phyloP scores from a whole-genome alignment of 2,329 filamentous ascomycete genomes.

The Fusarium dlaminii region DNA sequence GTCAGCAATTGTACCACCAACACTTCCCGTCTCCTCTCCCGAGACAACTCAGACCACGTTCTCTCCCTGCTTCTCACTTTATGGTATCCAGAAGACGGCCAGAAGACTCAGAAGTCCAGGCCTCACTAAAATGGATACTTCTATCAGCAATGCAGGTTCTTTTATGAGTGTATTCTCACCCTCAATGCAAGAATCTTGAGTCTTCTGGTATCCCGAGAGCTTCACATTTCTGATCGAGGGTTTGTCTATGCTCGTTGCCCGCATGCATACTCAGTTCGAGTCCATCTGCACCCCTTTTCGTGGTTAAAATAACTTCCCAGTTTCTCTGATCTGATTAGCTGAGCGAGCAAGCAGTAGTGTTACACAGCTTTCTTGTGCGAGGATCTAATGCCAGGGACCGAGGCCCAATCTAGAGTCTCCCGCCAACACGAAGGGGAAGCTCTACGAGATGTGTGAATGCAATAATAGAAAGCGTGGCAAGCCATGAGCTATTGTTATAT shows the following conservation, averaged over 20 bases:
- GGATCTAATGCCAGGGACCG: slow-evolving; percentile 21
- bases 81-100: fast-evolving
- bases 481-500: not conserved
- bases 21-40: not conserved
- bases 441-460: fast-evolving
- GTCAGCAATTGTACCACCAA: not conserved
- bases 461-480: not conserved
- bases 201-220: fast-evolving
- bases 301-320: not conserved
- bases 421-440: not conserved
- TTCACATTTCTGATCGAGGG: not conserved
- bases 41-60: not conserved
- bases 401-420: not conserved
- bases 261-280: not conserved
- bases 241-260: not conserved
- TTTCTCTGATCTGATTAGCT: not conserved
- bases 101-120: too few relatives aligned
- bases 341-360: not conserved
- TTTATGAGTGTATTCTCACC: too few relatives aligned
- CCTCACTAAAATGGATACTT: fast-evolving
- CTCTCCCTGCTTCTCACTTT: not conserved
- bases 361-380: not conserved
- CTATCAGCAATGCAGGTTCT: fast-evolving
- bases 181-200: not conserved
- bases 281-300: slow-evolving; percentile 1